Evolutionary conservation across 306 rosid species (phyloP).

Genomic region (Pachyrhizus erosus): DNA sequence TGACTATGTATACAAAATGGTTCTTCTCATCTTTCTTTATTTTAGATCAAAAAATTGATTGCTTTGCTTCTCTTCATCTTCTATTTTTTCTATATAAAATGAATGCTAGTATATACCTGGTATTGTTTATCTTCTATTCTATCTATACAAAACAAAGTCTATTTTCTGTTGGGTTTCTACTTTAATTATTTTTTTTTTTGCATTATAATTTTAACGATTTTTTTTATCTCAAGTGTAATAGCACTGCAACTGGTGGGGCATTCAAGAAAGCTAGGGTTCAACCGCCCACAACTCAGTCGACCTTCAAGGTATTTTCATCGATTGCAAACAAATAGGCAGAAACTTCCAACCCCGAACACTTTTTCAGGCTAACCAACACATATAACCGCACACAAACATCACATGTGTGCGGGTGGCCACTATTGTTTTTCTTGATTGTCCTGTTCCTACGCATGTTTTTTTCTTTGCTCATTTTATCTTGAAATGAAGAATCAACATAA

Average conservation of each 20-base stretch:
- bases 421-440: slow-evolving; percentile 88
- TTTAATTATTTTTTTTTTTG: not conserved
- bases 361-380: slow-evolving; percentile 43
- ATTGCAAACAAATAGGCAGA: slow-evolving; percentile 39
- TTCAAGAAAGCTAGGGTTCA: slow-evolving; percentile 95
- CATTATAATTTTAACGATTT: not conserved
- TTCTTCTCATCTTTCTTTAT: slow-evolving; percentile 15
- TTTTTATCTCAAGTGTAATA: slow-evolving; percentile 66
- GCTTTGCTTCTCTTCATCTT: slow-evolving; percentile 28
- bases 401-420: slow-evolving; percentile 52
- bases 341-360: slow-evolving; percentile 50
- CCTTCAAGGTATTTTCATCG: slow-evolving; percentile 78
- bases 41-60: not conserved
- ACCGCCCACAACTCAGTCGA: slow-evolving; percentile 69
- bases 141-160: not conserved
- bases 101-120: not conserved
- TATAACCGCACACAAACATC: slow-evolving; percentile 48
- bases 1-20: not conserved
- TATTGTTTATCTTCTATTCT: not conserved
- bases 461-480: slow-evolving; percentile 43
- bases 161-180: not conserved
- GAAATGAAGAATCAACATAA: slow-evolving; percentile 27
- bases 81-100: not conserved
- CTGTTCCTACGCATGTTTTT: slow-evolving; percentile 52
- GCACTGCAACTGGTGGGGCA: slow-evolving; percentile 85